These are phyloP conservation scores for Prinsepia uniflora DNA, from an alignment of 306 rosid genomes.

Conservation along the genomic window DNA sequence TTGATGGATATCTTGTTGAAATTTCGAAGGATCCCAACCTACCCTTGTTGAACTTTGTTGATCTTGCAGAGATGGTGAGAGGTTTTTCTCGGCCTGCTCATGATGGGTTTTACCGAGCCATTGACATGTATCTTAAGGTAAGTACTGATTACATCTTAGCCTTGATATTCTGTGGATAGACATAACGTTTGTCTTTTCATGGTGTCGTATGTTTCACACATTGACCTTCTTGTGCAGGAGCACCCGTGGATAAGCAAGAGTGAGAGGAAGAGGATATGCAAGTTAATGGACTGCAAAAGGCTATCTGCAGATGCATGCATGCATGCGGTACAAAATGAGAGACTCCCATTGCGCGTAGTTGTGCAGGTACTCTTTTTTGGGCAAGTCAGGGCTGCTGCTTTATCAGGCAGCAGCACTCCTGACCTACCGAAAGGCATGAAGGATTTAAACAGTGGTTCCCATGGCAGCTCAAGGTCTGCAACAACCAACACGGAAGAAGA, in stretches of 20 bases:
- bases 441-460: constrained; percentile 62
- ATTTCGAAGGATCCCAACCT: constrained; percentile 75
- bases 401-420: constrained; percentile 93
- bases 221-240: constrained; percentile 45
- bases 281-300: constrained; percentile 87
- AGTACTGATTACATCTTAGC: constrained; percentile 8
- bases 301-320: constrained; percentile 84
- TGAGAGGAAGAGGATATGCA: constrained; percentile 84
- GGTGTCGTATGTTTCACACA: neutral
- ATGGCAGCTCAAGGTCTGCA: constrained; percentile 82
- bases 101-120: constrained; percentile 84
- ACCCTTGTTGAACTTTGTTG: constrained; percentile 56
- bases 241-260: constrained; percentile 83
- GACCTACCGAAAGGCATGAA: constrained; percentile 71
- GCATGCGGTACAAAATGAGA: constrained; percentile 95
- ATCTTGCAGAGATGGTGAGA: constrained; percentile 73
- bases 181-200: neutral
- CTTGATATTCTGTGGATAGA: neutral
- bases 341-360: constrained; percentile 86
- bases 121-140: constrained; percentile 96
- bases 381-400: constrained; percentile 71
- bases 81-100: constrained; percentile 69
- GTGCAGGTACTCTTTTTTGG: constrained; percentile 94
- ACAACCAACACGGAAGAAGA: constrained; percentile 82
- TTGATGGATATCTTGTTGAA: constrained; percentile 84